Conservation (phyloP, 768 basidiomycete genomes). For the Ramaria sp. region DNA sequence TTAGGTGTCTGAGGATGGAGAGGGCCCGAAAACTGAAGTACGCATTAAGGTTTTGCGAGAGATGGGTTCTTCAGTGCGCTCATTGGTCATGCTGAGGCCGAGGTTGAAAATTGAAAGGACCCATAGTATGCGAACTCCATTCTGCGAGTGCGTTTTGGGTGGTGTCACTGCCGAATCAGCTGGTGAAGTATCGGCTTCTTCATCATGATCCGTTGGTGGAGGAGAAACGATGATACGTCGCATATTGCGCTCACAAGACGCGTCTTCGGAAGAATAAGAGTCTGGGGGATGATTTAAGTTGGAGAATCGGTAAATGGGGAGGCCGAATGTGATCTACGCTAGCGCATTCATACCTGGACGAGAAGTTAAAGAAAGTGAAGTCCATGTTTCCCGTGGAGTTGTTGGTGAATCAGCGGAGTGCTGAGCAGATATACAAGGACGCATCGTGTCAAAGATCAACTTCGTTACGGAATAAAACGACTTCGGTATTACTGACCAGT, state of each 20-base stretch:
- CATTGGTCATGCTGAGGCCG: slow-evolving; percentile 65
- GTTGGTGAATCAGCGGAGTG: slow-evolving; percentile 9
- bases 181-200: slow-evolving; percentile 25
- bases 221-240: slow-evolving; percentile 49
- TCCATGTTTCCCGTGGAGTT: slow-evolving; percentile 5
- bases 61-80: slow-evolving; percentile 56
- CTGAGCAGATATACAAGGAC: slow-evolving; percentile 2
- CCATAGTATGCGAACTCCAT: slow-evolving; percentile 39
- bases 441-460: slow-evolving; percentile 1
- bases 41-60: slow-evolving; percentile 42
- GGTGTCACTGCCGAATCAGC: slow-evolving; percentile 39
- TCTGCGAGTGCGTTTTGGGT: slow-evolving; percentile 54
- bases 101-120: slow-evolving; percentile 24
- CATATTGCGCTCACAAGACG: slow-evolving; percentile 35
- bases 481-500: too few relatives aligned
- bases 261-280: slow-evolving; percentile 22
- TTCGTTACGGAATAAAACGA: background rate
- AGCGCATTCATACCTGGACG: background rate
- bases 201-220: slow-evolving; percentile 45
- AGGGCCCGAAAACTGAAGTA: background rate
- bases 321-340: background rate
- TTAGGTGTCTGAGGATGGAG: slow-evolving; percentile 1
- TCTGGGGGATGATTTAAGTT: background rate
- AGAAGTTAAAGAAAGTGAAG: slow-evolving; percentile 4
- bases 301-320: background rate